Base-by-base conservation (phyloP, 768 basidiomycete species). In the Rhodotorula toruloides region DNA sequence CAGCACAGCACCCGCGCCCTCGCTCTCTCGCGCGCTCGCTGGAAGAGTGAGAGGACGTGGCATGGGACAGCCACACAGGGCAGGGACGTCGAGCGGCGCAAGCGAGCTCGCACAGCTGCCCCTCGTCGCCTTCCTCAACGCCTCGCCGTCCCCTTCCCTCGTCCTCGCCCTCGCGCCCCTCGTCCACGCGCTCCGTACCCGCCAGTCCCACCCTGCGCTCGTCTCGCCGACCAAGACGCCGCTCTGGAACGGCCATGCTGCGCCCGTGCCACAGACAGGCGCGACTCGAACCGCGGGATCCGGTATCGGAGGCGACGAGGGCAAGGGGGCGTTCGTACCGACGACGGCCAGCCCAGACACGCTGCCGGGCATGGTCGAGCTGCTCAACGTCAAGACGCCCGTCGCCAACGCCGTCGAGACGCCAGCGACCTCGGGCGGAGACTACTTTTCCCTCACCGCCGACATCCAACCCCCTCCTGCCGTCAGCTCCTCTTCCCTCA, bases 71-170 rank as follows among this genome's bases (percentile, higher is more conserved):
- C n/a, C n/a, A n/a, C n/a, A n/a, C n/a, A n/a, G n/a, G n/a, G n/a
- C n/a, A n/a, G n/a, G n/a, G n/a, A 7, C 19, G 27, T 17, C 54
- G 37, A 5, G 27, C 14, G 31, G 49, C 21, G 40, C 27, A 14
- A 34, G 36, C n/a, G 66, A 49, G 11, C 56, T 67, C 56, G 60
- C 66, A 1, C 49, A 56, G 5, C 52, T 60, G 16, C 49, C 63
- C 14, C 68, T 69, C 54, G 48, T 69, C 16, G 40, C 68, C 25
- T 69, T 61, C 68, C 54, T 69, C 25, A 21, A 48, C 21, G 36
- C 43, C 14, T 39, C 54, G 9, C 63, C 63, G 6, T 36, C 16
- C 1, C 68, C 68, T 0, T 22, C 58, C 36, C 49, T 64, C 59
- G 58, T 69, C 27, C 63, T 69, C 31, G 54, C 63, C 0, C n/a